Percentiles rank a stretch among this genome's conserved stretches.
phyloP scores from a whole-genome alignment of 1,284 basidiomycete species.

The Sanghuangporus baumii region DNA sequence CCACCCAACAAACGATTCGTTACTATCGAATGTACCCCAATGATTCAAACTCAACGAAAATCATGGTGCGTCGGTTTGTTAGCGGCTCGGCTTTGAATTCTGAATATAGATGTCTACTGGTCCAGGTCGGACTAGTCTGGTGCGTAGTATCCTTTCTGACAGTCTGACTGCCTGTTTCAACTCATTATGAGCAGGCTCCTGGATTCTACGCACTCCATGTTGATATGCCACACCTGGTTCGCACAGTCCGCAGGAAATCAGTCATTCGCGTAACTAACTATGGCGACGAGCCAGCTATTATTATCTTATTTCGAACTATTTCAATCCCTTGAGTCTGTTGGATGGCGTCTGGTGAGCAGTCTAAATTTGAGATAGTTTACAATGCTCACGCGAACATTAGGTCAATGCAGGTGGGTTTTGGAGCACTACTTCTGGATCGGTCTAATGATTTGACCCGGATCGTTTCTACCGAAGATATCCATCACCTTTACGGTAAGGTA shows the following conservation, averaged over 20 bases:
- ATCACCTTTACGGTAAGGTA: slow-evolving; percentile 9
- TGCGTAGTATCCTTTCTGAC: background rate
- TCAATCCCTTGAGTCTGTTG: background rate
- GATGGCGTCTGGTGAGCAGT: slow-evolving; percentile 10
- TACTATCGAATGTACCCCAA: slow-evolving; percentile 11
- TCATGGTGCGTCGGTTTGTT: background rate
- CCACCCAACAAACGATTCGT: slow-evolving; percentile 7
- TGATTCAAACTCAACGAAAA: background rate
- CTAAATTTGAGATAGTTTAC: too few species aligned
- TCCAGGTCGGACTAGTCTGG: background rate
- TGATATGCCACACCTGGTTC: slow-evolving; percentile 9
- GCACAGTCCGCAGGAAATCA: background rate
- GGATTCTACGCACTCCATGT: slow-evolving; percentile 6
- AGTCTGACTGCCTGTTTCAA: too few species aligned
- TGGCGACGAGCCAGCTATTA: background rate
- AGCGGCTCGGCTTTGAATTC: background rate
- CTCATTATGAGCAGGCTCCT: background rate
- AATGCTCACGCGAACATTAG: background rate
- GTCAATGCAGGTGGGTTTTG: slow-evolving; percentile 1
- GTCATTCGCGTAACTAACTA: background rate
- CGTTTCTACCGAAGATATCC: slow-evolving; percentile 1
- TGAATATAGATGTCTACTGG: background rate
- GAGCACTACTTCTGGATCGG: background rate
- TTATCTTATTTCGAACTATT: slow-evolving; percentile 9
- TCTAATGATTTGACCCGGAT: background rate